These are phyloP conservation scores for Blastobotrys peoriensis DNA, from an alignment of 805 yeast genomes.

Conservation along the genomic window DNA sequence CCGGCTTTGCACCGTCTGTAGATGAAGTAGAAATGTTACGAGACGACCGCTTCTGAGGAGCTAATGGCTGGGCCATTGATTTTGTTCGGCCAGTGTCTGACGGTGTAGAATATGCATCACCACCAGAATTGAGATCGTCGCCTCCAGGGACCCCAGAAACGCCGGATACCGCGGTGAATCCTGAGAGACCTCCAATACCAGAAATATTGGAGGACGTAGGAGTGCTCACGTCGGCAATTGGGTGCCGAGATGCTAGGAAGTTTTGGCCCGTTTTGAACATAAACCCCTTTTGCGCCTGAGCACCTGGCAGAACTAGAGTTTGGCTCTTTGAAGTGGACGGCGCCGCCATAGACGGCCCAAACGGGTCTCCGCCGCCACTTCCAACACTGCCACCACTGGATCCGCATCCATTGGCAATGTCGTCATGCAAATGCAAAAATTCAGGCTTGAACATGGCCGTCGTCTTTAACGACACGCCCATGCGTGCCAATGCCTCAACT, in stretches of 20 bases:
- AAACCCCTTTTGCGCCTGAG: conserved; percentile 2
- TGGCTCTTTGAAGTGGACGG: not conserved
- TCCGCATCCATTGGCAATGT: not conserved
- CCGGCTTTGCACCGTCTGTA: not conserved
- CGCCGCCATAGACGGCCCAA: not conserved
- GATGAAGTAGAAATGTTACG: conserved; percentile 7
- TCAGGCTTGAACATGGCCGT: conserved; percentile 30
- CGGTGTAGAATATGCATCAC: conserved; percentile 13
- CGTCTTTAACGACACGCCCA: conserved; percentile 66
- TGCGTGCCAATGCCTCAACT: conserved; percentile 61
- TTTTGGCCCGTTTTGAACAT: conserved; percentile 16
- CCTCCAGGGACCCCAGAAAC: not conserved
- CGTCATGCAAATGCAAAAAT: conserved; percentile 4
- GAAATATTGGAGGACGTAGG: conserved; percentile 4
- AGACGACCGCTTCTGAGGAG: conserved; percentile 21
- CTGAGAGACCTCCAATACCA: not conserved
- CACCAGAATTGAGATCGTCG: not conserved
- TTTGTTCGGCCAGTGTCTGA: conserved; percentile 10
- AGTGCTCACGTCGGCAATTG: conserved; percentile 3
- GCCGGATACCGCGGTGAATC: no score
- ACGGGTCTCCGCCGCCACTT: no score
- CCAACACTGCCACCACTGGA: no score
- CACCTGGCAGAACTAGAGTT: no score
- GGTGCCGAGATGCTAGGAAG: conserved; percentile 5
- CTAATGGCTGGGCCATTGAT: conserved; percentile 13